phyloP scores from a whole-genome alignment of 1,284 basidiomycete genomes.

The Cutaneotrichosporon mucoides region DNA sequence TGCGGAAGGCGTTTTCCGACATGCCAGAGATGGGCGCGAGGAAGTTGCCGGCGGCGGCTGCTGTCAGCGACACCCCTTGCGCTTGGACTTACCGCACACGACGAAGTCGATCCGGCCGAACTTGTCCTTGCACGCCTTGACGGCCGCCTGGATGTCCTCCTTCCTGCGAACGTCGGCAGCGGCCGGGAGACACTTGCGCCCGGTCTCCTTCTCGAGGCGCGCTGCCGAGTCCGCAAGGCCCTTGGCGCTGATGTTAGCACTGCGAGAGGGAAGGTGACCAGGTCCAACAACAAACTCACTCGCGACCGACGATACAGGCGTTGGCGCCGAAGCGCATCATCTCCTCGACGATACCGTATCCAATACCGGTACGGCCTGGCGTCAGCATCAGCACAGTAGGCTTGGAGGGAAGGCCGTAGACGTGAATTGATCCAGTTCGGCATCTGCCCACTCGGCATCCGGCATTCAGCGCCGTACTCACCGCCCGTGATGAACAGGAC shows the following conservation, averaged over 20 bases:
- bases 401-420: too few species aligned
- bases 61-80: neutral
- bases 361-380: slow-evolving; percentile 71
- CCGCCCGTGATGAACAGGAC: slow-evolving; percentile 91
- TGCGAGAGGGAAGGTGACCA: neutral
- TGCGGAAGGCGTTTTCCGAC: slow-evolving; percentile 83
- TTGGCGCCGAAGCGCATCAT: slow-evolving; percentile 82
- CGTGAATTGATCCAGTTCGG: too few species aligned
- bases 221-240: slow-evolving; percentile 68
- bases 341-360: slow-evolving; percentile 78
- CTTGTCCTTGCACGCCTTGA: slow-evolving; percentile 64
- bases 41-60: slow-evolving; percentile 87
- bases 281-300: slow-evolving; percentile 54
- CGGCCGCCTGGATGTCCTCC: slow-evolving; percentile 68
- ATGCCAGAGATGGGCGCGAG: slow-evolving; percentile 74
- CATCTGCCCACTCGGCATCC: neutral
- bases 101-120: slow-evolving; percentile 93
- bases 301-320: slow-evolving; percentile 78
- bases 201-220: slow-evolving; percentile 66
- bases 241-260: slow-evolving; percentile 58
- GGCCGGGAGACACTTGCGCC: slow-evolving; percentile 65
- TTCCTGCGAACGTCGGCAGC: slow-evolving; percentile 81
- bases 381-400: neutral
- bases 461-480: neutral
- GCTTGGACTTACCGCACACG: slow-evolving; percentile 66